Percentiles rank a stretch among this genome's conserved stretches.
Conservation (phyloP, 441 rosid genomes). For the Bruguiera hainesii region DNA sequence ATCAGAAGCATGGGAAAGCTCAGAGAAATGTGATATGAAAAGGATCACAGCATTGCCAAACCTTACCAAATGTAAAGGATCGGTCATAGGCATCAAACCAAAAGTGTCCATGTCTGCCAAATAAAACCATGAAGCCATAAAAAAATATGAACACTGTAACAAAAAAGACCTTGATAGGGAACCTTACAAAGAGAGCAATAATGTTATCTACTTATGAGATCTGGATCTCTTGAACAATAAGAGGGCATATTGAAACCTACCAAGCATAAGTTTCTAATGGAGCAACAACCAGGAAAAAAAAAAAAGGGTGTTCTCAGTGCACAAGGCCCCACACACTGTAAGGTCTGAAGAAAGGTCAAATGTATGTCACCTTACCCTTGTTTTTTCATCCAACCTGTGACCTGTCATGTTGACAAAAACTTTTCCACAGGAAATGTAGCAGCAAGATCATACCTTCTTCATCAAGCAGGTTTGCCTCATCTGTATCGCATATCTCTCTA, state of each 20-base stretch:
- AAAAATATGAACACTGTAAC: not conserved
- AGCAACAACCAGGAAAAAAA: too few relatives aligned
- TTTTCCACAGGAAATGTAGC: not conserved
- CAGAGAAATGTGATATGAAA: not conserved
- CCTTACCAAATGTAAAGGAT: constrained; percentile 56
- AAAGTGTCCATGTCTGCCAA: constrained; percentile 64
- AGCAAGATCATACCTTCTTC: constrained; percentile 50
- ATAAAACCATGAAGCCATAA: constrained; percentile 16
- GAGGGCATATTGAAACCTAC: too few relatives aligned
- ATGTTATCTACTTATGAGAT: not conserved
- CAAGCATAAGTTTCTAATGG: too few relatives aligned
- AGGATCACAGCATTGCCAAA: constrained; percentile 7
- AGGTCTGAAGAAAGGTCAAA: too few relatives aligned
- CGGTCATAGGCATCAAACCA: constrained; percentile 64
- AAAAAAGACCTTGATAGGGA: not conserved
- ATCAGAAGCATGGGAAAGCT: not conserved
- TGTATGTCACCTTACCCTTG: too few relatives aligned
- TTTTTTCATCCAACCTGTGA: not conserved
- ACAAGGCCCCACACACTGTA: too few relatives aligned
- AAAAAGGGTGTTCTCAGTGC: too few relatives aligned
- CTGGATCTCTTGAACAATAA: too few relatives aligned
- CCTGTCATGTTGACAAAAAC: not conserved
- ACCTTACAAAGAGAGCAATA: not conserved
- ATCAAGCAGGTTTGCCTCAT: constrained; percentile 66
- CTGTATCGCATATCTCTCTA: constrained; percentile 47